Evolutionary conservation across 2,329 filamentous ascomycete genomes (phyloP).

Genomic region (Alternaria rosae): DNA sequence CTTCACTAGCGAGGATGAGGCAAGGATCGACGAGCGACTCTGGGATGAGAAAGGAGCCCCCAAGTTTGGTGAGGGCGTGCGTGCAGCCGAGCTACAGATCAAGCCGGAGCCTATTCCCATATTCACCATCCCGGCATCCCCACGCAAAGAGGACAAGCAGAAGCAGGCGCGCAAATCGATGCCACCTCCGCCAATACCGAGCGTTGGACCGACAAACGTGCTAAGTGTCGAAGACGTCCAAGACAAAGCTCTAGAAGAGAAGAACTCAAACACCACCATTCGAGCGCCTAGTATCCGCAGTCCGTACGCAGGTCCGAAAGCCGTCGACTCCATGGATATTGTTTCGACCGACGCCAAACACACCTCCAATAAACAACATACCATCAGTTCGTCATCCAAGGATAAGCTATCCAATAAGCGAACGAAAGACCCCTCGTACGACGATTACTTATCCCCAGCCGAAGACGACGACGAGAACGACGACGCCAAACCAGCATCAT

Average conservation of each 20-base stretch:
- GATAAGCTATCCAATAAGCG: not conserved
- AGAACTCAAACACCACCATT: conserved; percentile 41
- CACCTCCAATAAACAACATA: not conserved
- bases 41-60: conserved; percentile 37
- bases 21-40: conserved; percentile 31
- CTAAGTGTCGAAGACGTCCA: conserved; percentile 21
- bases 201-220: conserved; percentile 15
- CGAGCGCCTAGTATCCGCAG: conserved; percentile 36
- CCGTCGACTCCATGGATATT: conserved; percentile 15
- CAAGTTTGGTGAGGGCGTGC: conserved; percentile 28
- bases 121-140: conserved; percentile 4
- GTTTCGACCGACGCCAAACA: conserved; percentile 2
- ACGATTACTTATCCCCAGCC: conserved; percentile 10
- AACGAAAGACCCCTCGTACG: conserved; percentile 3
- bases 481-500: conserved; percentile 2
- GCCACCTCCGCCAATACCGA: conserved; percentile 1
- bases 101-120: conserved; percentile 12
- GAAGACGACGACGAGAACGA: conserved; percentile 13
- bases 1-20: conserved; percentile 19
- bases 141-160: conserved; percentile 6
- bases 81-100: conserved; percentile 22
- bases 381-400: not conserved
- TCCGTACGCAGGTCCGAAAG: conserved; percentile 27
- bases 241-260: conserved; percentile 40
- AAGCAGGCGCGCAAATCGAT: conserved; percentile 1